phyloP scores from a whole-genome alignment of 2,329 filamentous ascomycete genomes.

The Fusarium fujikuroi region DNA sequence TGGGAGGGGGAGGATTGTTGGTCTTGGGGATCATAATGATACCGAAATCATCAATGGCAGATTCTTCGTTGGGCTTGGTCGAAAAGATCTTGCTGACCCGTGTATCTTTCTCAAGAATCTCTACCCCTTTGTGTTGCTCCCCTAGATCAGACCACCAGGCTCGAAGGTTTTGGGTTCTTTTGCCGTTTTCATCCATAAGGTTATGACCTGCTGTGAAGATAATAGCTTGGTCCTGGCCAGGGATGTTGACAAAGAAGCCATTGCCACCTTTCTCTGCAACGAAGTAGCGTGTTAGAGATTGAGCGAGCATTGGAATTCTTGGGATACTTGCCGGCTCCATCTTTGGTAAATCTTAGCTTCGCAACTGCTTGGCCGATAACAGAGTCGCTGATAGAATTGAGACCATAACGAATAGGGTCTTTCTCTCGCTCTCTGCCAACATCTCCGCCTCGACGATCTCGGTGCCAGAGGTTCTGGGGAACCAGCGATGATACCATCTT shows the following conservation, averaged over 20 bases:
- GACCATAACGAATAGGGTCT: not conserved
- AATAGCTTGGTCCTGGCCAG: not conserved
- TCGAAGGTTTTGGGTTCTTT: not conserved
- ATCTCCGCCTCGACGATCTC: not conserved
- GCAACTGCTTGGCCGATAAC: not conserved
- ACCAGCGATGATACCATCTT: not conserved
- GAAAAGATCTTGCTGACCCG: not conserved
- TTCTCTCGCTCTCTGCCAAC: not conserved
- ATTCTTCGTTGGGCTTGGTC: not conserved
- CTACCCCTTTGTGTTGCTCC: not conserved
- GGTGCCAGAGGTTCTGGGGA: not conserved
- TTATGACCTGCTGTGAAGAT: not conserved
- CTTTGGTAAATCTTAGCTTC: not conserved
- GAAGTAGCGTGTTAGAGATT: rapidly evolving
- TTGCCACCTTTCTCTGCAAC: not conserved
- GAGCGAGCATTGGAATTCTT: rapidly evolving
- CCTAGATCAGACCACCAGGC: not conserved
- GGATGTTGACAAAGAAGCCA: not conserved
- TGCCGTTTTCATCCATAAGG: not conserved
- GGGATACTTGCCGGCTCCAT: not conserved
- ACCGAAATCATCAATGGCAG: not conserved
- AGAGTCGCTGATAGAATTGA: not conserved
- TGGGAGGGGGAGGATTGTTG: not conserved
- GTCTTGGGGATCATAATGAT: not conserved
- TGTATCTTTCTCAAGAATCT: not conserved